Conservation (phyloP, 2,329 filamentous ascomycete species). For the Aspergillus oerlinghausenensis region DNA sequence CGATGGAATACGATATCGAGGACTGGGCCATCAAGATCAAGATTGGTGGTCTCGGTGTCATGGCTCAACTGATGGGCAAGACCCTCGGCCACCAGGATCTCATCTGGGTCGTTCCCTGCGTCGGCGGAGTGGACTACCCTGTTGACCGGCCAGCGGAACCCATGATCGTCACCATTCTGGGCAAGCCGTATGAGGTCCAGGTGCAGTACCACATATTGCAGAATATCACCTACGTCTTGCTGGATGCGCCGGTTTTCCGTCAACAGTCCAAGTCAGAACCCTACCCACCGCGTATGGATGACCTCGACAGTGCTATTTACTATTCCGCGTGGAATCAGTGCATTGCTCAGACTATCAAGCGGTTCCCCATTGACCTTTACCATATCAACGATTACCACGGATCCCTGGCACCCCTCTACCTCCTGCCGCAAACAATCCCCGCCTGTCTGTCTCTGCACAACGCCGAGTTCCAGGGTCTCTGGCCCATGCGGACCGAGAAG, state of each 20-base stretch:
- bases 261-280: conserved; percentile 59
- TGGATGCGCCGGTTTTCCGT: conserved; percentile 64
- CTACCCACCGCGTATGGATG: conserved; percentile 65
- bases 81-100: conserved; percentile 61
- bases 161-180: conserved; percentile 60
- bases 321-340: conserved; percentile 69
- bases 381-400: conserved; percentile 66
- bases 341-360: conserved; percentile 58
- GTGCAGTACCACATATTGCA: conserved; percentile 60
- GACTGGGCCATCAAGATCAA: conserved; percentile 69
- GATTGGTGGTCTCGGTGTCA: conserved; percentile 66
- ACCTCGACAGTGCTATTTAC: conserved; percentile 63
- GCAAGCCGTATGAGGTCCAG: conserved; percentile 56
- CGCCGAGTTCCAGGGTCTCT: conserved; percentile 65
- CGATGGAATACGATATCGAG: conserved; percentile 69
- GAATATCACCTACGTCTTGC: conserved; percentile 65
- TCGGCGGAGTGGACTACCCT: conserved; percentile 62
- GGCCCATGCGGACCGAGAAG: conserved; percentile 60
- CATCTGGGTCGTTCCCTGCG: conserved; percentile 61
- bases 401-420: conserved; percentile 59
- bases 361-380: conserved; percentile 60
- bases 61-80: conserved; percentile 66
- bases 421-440: conserved; percentile 59
- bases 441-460: conserved; percentile 63
- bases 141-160: conserved; percentile 55